A percentile compares a stretch with the other conserved stretches of the same genome.
These are phyloP conservation scores for Stylosanthes scabra DNA, from an alignment of 331 rosid species.

Conservation along the genomic window DNA sequence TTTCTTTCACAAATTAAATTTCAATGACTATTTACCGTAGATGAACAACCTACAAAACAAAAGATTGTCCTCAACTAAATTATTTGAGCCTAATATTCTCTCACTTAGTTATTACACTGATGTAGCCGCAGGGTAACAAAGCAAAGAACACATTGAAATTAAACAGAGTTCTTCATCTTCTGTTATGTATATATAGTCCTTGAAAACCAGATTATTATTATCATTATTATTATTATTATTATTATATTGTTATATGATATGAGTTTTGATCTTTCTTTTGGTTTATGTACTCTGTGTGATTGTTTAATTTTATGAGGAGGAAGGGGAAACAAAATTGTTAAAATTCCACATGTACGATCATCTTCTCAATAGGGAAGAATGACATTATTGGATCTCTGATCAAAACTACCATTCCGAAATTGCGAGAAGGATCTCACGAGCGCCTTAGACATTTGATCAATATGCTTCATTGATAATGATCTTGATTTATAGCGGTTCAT, in stretches of 20 bases:
- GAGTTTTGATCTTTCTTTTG: slow-evolving; percentile 5
- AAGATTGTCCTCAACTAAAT: background rate
- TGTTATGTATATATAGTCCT: too few relatives aligned
- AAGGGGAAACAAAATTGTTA: too few relatives aligned
- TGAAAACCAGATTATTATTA: too few relatives aligned
- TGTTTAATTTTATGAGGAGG: too few relatives aligned
- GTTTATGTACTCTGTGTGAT: too few relatives aligned
- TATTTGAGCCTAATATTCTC: background rate
- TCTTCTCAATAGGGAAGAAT: slow-evolving; percentile 33
- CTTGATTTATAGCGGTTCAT: slow-evolving; percentile 1
- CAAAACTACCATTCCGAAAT: slow-evolving; percentile 30
- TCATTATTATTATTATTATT: too few relatives aligned
- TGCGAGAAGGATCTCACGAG: slow-evolving; percentile 47
- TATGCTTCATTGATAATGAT: slow-evolving; percentile 35
- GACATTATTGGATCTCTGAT: slow-evolving; percentile 3
- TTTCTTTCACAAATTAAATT: background rate
- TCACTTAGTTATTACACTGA: background rate
- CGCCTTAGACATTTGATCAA: slow-evolving; percentile 46
- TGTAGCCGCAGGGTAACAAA: too few relatives aligned
- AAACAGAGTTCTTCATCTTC: too few relatives aligned
- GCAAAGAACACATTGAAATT: too few relatives aligned
- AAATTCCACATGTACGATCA: too few relatives aligned
- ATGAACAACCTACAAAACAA: background rate
- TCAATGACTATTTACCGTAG: background rate
- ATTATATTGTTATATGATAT: background rate